These are phyloP conservation scores for Nannizziopsis arthrosporioides DNA, from an alignment of 2,329 filamentous ascomycete genomes.

Conservation along the genomic window DNA sequence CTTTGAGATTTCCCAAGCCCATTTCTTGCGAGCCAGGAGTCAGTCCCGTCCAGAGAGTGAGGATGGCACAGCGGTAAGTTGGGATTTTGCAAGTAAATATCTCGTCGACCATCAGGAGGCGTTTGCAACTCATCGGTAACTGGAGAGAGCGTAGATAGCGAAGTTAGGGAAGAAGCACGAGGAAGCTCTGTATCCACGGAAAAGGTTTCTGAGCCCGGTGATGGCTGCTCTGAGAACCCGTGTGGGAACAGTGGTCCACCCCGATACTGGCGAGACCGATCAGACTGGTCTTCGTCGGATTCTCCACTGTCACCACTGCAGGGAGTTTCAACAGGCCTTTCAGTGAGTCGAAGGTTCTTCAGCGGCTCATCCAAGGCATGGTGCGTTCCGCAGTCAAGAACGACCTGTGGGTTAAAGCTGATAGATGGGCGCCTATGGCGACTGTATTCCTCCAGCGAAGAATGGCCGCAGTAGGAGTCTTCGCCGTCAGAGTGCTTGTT, in stretches of 20 bases:
- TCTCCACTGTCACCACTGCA: constrained; percentile 4
- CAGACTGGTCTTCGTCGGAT: constrained; percentile 1
- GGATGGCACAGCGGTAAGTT: constrained; percentile 29
- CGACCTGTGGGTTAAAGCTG: constrained; percentile 33
- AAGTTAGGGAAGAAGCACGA: constrained; percentile 34
- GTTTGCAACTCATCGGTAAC: constrained; percentile 32
- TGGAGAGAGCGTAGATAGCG: constrained; percentile 34
- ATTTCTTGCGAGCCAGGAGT: constrained; percentile 25
- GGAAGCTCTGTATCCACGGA: constrained; percentile 23
- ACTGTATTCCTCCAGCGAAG: constrained; percentile 32
- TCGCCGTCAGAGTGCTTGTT: constrained; percentile 22
- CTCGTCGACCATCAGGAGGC: constrained; percentile 28
- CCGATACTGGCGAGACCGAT: constrained; percentile 1
- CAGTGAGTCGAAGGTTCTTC: constrained; percentile 6
- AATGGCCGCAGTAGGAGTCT: constrained; percentile 24
- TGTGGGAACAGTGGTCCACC: constrained; percentile 4
- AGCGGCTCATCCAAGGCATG: constrained; percentile 32
- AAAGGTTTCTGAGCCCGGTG: constrained; percentile 9
- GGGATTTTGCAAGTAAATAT: constrained; percentile 29
- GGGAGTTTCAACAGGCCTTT: constrained; percentile 2
- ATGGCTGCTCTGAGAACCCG: constrained; percentile 5
- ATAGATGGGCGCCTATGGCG: constrained; percentile 32
- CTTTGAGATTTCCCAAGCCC: constrained; percentile 26
- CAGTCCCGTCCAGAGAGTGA: constrained; percentile 30
- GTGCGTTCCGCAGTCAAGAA: constrained; percentile 30